Base-by-base conservation (phyloP, 305 asterid species). In the Solanum hybrid region DNA sequence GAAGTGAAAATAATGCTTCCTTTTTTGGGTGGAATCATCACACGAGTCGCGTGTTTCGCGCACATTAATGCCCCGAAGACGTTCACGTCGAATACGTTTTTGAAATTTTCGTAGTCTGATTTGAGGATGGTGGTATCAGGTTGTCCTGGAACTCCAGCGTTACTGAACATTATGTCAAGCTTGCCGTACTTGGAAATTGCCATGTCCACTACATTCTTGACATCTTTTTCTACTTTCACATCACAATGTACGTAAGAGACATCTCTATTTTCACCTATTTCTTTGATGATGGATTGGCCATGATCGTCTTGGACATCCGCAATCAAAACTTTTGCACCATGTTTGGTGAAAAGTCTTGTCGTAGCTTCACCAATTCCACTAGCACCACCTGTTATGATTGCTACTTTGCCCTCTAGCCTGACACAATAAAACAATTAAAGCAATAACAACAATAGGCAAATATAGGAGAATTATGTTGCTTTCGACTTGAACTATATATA, bases 41-140 rank as follows among this genome's bases (percentile, higher is more conserved):
- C 96, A 85, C 93, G 94, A 1, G 98, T 94, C 0, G 97, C 95
- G 79, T 94, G 94, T 72, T 96, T 96, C 24, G 96, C 96, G 2
- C 93, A 95, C 89, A 95, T 72, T 38, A 94, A 91, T 0, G 91
- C 90, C 0, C 96, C 98, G 0, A 90, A 91, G 13, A 95, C 41
- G 89, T 96, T 96, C 22, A 95, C 93, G 2, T 91, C 82, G 0
- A 94, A 90, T 10, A 93, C 92, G n/a, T 79, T 86, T 33, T 92
- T 94, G 41, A 95, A 37, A 24, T 90, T 89, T 29, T 89, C 80
- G 24, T 90, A 76, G 11, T 90, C 89, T 0, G 89, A 68, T 8
- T 84, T 90, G 3, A 78, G 12, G n/a, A 92, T 90, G 1, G 89
- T n/a, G 83, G 61, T 73, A 72, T 92, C 92, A 7, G 41, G 3